Conservation (phyloP, 495 filamentous ascomycete species). For the Diplogelasinospora grovesii region DNA sequence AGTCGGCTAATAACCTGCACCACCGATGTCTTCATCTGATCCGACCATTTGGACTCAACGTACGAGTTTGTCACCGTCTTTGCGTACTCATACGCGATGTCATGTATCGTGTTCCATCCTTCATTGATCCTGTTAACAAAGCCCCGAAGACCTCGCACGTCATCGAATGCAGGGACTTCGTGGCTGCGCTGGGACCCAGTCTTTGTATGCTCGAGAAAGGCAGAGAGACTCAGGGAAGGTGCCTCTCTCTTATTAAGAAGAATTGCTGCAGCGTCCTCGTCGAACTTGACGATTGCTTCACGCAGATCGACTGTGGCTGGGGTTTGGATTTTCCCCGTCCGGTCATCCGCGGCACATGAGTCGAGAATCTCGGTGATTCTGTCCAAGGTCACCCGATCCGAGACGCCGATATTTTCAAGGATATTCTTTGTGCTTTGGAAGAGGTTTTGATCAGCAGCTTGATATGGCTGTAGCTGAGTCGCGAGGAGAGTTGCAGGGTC, state of each 20-base stretch:
- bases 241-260: conserved; percentile 37
- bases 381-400: conserved; percentile 41
- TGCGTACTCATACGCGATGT: conserved; percentile 61
- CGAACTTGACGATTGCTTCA: conserved; percentile 33
- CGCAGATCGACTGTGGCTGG: conserved; percentile 34
- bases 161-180: conserved; percentile 47
- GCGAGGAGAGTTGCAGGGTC: conserved; percentile 66
- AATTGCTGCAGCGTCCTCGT: conserved; percentile 35
- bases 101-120: conserved; percentile 52
- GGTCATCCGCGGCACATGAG: conserved; percentile 38
- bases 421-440: conserved; percentile 63
- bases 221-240: conserved; percentile 47
- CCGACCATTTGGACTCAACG: conserved; percentile 59
- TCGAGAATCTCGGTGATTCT: conserved; percentile 49
- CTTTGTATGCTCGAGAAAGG: conserved; percentile 75
- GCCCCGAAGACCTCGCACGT: conserved; percentile 46
- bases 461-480: conserved; percentile 59
- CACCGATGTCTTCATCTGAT: conserved; percentile 61
- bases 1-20: conserved; percentile 59
- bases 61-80: conserved; percentile 57
- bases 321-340: conserved; percentile 34
- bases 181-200: conserved; percentile 47
- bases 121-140: conserved; percentile 52
- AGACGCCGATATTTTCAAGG: conserved; percentile 59
- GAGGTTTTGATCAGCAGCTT: conserved; percentile 67